Base-by-base conservation (phyloP, 2,329 filamentous ascomycete species). In the Fusarium circinatum region DNA sequence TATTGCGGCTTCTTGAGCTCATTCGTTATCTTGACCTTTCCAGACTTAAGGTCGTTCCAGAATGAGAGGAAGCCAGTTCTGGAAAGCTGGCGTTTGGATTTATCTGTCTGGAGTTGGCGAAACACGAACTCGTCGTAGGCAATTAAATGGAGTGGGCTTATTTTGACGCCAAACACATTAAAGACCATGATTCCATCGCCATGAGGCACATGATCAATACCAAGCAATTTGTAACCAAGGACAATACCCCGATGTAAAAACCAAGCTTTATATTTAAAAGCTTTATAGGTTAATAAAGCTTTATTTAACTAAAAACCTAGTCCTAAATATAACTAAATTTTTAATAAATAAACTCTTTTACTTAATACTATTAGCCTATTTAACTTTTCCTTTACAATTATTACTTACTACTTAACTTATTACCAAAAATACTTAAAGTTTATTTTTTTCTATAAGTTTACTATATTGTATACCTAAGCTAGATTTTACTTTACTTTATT, bases 181-280 rank as follows among this genome's bases (percentile, higher is more conserved):
- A 24, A 44, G 3, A 26, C 4, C 0, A 44, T 44, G n/a, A 44
- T 24, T 1, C 42, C 15, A 1, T 44, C n/a, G 7, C 10, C 2
- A 1, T 44, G n/a, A 44, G 1, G 15, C 10, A 44, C 42, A 0
- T 8, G 7, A 0, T 44, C 6, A 0, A 44, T 24, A 24, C 42
- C 0, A 12, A 24, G 4, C 10, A 12, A 18, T 44, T 44, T 12
- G 10, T 18, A 44, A 8, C 6, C 0, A 18, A 44, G 42, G 10
- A 18, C 0, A 2, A 44, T 4, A 15, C 9, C 13, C 0, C 26
- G 26, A 6, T 4, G 20, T 17, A 48, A 2, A 22, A 48, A 48
- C 0, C 26, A n/a, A n/a, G n/a, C n/a, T n/a, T n/a, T n/a, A n/a
- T n/a, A n/a, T n/a, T n/a, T n/a, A n/a, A n/a, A n/a, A n/a, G n/a